phyloP scores from a whole-genome alignment of 768 basidiomycete species.

The Ephemerocybe angulata region DNA sequence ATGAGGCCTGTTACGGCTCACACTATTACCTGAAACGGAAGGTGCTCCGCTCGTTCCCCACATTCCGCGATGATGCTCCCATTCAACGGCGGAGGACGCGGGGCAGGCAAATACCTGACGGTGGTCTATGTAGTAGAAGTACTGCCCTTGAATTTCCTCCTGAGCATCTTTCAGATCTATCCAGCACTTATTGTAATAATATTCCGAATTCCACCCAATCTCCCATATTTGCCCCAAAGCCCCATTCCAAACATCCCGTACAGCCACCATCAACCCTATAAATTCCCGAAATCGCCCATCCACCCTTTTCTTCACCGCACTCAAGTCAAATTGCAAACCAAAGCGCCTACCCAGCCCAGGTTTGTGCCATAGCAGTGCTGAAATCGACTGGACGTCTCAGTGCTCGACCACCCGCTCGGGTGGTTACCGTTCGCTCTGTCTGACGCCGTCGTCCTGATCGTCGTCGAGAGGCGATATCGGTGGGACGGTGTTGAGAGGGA shows the following conservation, averaged over 20 bases:
- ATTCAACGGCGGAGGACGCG: not conserved
- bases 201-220: too few relatives aligned
- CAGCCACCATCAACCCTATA: not conserved
- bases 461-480: not conserved
- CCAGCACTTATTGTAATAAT: too few relatives aligned
- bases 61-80: not conserved
- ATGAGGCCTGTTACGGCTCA: constrained; percentile 10
- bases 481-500: constrained; percentile 18
- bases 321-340: constrained; percentile 45
- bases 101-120: not conserved
- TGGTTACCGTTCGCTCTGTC: constrained; percentile 21
- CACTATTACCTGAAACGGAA: not conserved
- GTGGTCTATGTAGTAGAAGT: not conserved
- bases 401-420: constrained; percentile 25
- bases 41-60: not conserved
- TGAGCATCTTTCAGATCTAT: too few relatives aligned
- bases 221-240: not conserved
- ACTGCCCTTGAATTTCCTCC: too few relatives aligned
- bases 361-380: constrained; percentile 43
- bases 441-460: not conserved
- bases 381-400: constrained; percentile 35
- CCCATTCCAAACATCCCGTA: too few relatives aligned
- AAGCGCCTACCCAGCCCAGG: constrained; percentile 27
- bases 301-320: constrained; percentile 31
- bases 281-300: not conserved